Percentiles rank a stretch among this genome's conserved stretches.
Evolutionary conservation across 306 rosid species (phyloP).

Genomic region (Trichosanthes truncata): DNA sequence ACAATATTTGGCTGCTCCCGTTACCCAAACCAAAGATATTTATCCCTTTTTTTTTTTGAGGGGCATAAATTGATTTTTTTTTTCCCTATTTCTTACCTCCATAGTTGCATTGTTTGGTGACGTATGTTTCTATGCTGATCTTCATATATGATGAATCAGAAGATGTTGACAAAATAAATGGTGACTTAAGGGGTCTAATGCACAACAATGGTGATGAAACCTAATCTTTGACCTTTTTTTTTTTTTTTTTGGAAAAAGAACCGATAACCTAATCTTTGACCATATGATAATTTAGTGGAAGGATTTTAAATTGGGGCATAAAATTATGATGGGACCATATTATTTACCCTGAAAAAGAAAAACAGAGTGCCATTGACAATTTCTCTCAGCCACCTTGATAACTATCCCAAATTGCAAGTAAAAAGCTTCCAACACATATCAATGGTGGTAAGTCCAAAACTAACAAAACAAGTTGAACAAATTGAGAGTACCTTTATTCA

Average conservation of each 20-base stretch:
- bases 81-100: neutral
- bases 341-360: neutral
- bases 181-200: neutral
- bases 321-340: neutral
- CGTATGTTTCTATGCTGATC: neutral
- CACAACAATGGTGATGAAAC: neutral
- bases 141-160: neutral
- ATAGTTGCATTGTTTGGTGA: neutral
- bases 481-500: neutral
- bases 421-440: neutral
- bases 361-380: neutral
- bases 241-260: too few species aligned
- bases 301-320: neutral
- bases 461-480: constrained; percentile 1
- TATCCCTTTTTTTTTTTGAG: neutral
- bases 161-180: neutral
- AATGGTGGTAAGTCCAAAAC: constrained; percentile 6
- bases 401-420: neutral
- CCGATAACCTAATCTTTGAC: neutral
- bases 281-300: neutral
- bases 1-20: too few species aligned
- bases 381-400: neutral
- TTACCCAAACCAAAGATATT: neutral
- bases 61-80: too few species aligned
- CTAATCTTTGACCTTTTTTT: neutral